Conservation (phyloP, 75 land plant genomes). For the Pinus albicaulis region DNA sequence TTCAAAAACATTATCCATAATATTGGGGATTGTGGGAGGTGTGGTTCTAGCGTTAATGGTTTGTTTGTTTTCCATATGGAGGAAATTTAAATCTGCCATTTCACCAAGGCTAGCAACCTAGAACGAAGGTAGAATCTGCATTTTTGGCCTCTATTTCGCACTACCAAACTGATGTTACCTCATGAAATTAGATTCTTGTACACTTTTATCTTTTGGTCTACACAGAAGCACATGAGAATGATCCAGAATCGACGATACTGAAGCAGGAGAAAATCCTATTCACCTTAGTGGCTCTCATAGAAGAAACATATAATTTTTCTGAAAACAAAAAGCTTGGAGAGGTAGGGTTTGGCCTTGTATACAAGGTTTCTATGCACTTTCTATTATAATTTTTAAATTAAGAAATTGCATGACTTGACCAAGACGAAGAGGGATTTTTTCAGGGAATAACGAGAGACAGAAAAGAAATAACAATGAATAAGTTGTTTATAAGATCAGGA, state of each 20-base stretch:
- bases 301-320: conserved; percentile 13
- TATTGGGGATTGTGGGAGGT: background rate
- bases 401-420: background rate
- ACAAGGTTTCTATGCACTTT: conserved; percentile 10
- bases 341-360: conserved; percentile 24
- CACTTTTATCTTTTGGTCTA: background rate
- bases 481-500: conserved; percentile 12
- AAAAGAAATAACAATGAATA: conserved; percentile 24
- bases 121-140: background rate
- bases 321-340: conserved; percentile 18
- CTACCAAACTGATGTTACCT: background rate
- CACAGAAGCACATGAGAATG: background rate
- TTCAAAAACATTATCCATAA: background rate
- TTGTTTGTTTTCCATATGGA: background rate
- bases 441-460: conserved; percentile 22
- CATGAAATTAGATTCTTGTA: background rate
- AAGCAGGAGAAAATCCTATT: background rate
- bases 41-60: background rate
- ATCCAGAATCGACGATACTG: background rate
- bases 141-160: background rate
- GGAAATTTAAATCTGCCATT: background rate
- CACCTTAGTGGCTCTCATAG: background rate
- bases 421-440: background rate
- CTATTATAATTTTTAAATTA: background rate
- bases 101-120: background rate